Evolutionary conservation across 495 filamentous ascomycete genomes (phyloP).

Genomic region (Acidomyces sp.): DNA sequence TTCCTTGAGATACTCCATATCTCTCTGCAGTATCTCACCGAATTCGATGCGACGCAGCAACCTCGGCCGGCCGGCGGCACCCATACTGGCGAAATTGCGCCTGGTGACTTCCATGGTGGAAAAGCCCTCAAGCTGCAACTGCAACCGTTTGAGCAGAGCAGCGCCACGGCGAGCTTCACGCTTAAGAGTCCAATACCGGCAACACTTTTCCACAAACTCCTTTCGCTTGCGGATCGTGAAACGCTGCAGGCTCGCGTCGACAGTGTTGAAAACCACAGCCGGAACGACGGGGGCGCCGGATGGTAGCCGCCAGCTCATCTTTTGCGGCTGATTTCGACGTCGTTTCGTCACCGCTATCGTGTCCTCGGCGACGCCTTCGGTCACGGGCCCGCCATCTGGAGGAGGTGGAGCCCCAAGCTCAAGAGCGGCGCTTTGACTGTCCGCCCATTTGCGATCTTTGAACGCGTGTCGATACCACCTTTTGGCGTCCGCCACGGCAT

Average conservation of each 20-base stretch:
- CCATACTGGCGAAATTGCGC: conserved; percentile 85
- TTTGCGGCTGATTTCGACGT: conserved; percentile 48
- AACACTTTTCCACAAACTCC: conserved; percentile 82
- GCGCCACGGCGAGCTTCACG: conserved; percentile 84
- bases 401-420: conserved; percentile 51
- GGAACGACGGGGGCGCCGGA: conserved; percentile 94
- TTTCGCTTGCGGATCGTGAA: conserved; percentile 76
- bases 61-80: conserved; percentile 62
- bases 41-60: conserved; percentile 79
- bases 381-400: conserved; percentile 27
- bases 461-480: conserved; percentile 79
- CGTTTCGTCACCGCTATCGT: conserved; percentile 55
- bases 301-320: conserved; percentile 80
- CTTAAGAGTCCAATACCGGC: conserved; percentile 96
- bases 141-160: conserved; percentile 78
- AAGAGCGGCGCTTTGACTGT: conserved; percentile 76
- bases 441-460: conserved; percentile 77
- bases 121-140: conserved; percentile 88
- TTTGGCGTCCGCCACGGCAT: conserved; percentile 51
- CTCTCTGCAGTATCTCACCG: conserved; percentile 55
- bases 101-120: conserved; percentile 92
- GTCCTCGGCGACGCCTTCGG: conserved; percentile 22
- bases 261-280: conserved; percentile 63
- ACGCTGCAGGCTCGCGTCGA: conserved; percentile 63
- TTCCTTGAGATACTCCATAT: conserved; percentile 58